These are phyloP conservation scores for Poronia punctata DNA, from an alignment of 495 filamentous ascomycete genomes.

Conservation along the genomic window DNA sequence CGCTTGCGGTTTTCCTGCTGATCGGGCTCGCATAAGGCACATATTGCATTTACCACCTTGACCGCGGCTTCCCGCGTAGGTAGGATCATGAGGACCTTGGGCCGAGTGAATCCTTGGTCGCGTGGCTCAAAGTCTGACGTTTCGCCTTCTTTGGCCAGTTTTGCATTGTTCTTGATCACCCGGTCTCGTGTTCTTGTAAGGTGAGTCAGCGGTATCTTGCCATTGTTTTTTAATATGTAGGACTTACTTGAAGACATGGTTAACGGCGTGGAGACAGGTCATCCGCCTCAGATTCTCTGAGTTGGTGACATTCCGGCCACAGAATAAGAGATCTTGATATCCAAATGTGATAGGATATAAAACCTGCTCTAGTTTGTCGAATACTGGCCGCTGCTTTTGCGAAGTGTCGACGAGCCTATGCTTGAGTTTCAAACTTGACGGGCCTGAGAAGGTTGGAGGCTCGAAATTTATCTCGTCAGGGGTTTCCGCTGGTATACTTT, in stretches of 20 bases:
- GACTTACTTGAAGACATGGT: constrained; percentile 76
- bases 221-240: no score
- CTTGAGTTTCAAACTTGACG: constrained; percentile 55
- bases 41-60: constrained; percentile 66
- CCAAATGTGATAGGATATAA: constrained; percentile 58
- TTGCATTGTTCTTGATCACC: constrained; percentile 85
- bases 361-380: constrained; percentile 45
- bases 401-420: constrained; percentile 34
- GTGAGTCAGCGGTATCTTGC: no score
- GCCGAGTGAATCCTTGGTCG: constrained; percentile 93
- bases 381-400: constrained; percentile 28
- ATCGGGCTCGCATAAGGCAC: constrained; percentile 65
- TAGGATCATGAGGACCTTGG: constrained; percentile 82
- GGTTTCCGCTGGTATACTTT: constrained; percentile 27
- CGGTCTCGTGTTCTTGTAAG: constrained; percentile 67
- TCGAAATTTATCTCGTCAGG: constrained; percentile 12
- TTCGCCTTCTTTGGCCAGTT: constrained; percentile 50
- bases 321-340: constrained; percentile 77
- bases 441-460: constrained; percentile 24
- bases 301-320: constrained; percentile 58
- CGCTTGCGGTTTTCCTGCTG: constrained; percentile 94
- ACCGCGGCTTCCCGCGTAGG: constrained; percentile 83
- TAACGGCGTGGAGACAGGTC: constrained; percentile 75
- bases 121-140: constrained; percentile 65
- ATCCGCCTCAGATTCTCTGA: constrained; percentile 60